These are phyloP conservation scores for Zalaria obscura DNA, from an alignment of 2,329 filamentous ascomycete genomes.

Conservation along the genomic window DNA sequence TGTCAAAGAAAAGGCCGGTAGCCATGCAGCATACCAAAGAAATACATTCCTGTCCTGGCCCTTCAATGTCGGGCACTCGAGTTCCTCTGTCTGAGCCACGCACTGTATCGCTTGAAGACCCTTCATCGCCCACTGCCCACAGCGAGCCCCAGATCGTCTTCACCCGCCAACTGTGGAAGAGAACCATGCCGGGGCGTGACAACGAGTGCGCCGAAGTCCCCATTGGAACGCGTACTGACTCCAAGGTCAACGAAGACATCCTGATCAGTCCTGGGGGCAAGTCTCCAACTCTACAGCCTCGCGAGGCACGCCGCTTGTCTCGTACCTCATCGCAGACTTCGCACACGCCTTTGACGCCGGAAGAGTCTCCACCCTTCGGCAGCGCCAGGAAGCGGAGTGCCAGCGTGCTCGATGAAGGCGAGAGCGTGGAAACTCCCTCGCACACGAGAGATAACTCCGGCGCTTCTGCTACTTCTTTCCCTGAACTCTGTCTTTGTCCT, in stretches of 20 bases:
- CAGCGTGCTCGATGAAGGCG: conserved; percentile 17
- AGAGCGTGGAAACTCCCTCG: conserved; percentile 13
- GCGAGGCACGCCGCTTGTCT: conserved; percentile 10
- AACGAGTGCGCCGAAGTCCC: no score
- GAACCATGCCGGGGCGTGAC: conserved; percentile 16
- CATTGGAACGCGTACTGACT: no score
- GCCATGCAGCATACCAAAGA: conserved; percentile 5
- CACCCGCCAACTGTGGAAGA: conserved; percentile 22
- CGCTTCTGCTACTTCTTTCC: conserved; percentile 28
- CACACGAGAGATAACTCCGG: conserved; percentile 18
- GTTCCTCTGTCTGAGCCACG: conserved; percentile 6
- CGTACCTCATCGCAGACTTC: conserved; percentile 15
- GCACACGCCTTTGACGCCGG: conserved; percentile 17
- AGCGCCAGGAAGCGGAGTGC: conserved; percentile 18
- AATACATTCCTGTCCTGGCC: conserved; percentile 5
- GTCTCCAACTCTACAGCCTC: no score
- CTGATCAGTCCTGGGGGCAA: no score
- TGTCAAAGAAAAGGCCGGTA: neutral
- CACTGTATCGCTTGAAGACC: neutral
- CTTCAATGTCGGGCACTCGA: conserved; percentile 8
- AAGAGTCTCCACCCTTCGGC: conserved; percentile 19
- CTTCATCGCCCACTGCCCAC: conserved; percentile 1
- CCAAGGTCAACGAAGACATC: no score
- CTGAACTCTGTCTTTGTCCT: conserved; percentile 53
- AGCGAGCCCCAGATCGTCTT: conserved; percentile 15